A percentile compares a stretch with the other conserved stretches of the same genome.
These are phyloP conservation scores for Botrytis medusae DNA, from an alignment of 2,329 filamentous ascomycete genomes.

Conservation along the genomic window DNA sequence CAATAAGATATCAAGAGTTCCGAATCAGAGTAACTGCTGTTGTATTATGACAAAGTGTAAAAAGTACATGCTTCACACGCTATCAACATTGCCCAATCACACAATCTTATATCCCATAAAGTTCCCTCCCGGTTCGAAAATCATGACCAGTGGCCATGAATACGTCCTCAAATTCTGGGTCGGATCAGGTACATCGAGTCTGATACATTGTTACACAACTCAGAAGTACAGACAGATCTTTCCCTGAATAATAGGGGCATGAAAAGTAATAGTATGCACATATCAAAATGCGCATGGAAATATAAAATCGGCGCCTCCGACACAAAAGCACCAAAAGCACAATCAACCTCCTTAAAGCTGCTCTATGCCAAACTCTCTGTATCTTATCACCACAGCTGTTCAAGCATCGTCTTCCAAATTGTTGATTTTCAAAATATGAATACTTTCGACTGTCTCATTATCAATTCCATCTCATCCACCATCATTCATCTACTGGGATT, in stretches of 20 bases:
- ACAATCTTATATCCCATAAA: neutral
- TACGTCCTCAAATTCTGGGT: no score
- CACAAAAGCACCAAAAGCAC: neutral
- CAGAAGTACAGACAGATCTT: neutral
- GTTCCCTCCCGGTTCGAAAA: neutral
- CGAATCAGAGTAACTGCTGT: neutral
- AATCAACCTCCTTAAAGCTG: no score
- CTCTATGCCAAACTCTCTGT: neutral
- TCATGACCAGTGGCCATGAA: neutral
- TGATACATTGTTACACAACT: neutral
- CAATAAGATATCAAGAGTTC: neutral
- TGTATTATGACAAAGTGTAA: neutral
- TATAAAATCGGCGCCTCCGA: neutral
- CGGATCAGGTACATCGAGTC: no score
- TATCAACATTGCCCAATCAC: neutral
- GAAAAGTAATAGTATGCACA: neutral
- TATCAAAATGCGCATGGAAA: neutral
- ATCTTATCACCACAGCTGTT: neutral
- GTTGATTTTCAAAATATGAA: neutral
- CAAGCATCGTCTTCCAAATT: neutral
- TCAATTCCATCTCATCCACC: neutral
- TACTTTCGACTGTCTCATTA: neutral
- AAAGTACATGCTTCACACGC: no score
- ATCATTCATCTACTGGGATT: neutral
- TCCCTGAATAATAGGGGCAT: neutral